Evolutionary conservation across 495 filamentous ascomycete genomes (phyloP).

Genomic region (Mycothermus thermophilus): DNA sequence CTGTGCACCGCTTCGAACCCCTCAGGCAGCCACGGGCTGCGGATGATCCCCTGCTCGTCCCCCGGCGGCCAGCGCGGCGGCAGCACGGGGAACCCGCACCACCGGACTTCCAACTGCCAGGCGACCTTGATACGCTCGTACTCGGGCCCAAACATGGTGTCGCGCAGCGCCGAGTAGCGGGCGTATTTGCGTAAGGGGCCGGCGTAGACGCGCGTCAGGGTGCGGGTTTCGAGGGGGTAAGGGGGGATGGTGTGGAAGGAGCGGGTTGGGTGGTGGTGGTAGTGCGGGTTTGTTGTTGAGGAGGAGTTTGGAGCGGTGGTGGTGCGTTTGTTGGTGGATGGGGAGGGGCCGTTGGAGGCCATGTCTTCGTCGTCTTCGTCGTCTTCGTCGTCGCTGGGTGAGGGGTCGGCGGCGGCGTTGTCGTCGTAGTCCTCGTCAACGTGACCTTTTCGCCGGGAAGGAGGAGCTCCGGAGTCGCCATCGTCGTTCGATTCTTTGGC

Average conservation of each 20-base stretch:
- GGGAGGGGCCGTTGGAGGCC: not conserved
- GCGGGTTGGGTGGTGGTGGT: no score
- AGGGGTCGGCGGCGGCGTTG: slow-evolving; percentile 3
- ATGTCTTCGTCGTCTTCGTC: slow-evolving; percentile 11
- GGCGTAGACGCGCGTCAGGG: slow-evolving; percentile 32
- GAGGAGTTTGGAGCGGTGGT: no score
- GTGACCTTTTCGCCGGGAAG: not conserved
- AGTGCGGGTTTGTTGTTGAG: no score
- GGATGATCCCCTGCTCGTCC: slow-evolving; percentile 15
- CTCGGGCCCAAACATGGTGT: slow-evolving; percentile 32
- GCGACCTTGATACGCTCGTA: slow-evolving; percentile 24
- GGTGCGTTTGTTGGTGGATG: not conserved
- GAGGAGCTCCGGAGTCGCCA: slow-evolving; percentile 12
- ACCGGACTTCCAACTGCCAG: slow-evolving; percentile 26
- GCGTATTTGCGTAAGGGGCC: slow-evolving; percentile 33
- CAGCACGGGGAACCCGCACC: slow-evolving; percentile 24
- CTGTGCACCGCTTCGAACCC: slow-evolving; percentile 18
- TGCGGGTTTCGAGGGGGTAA: slow-evolving; percentile 32
- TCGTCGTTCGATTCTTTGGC: slow-evolving; percentile 2
- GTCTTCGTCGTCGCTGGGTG: slow-evolving; percentile 6
- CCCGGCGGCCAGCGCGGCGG: slow-evolving; percentile 21
- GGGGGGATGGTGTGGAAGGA: slow-evolving; percentile 24
- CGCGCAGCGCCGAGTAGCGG: slow-evolving; percentile 26
- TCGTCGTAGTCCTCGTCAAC: slow-evolving; percentile 9
- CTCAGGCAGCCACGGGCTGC: slow-evolving; percentile 28